phyloP scores from a whole-genome alignment of 331 rosid species.

The Saraca asoca region DNA sequence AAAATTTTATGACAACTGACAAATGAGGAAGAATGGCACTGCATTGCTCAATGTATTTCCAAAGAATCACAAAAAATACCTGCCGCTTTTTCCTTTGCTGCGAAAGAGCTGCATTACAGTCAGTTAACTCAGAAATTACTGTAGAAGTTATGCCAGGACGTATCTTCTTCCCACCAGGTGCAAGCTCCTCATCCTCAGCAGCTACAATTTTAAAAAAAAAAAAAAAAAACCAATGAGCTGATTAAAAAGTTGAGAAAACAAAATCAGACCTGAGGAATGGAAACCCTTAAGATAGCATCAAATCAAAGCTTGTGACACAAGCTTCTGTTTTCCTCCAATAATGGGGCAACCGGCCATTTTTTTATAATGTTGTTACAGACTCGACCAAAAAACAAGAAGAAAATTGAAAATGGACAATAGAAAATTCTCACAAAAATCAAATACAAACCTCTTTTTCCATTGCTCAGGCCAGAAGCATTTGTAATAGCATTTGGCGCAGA shows the following conservation, averaged over 20 bases:
- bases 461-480: conserved; percentile 64
- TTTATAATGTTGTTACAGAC: not conserved
- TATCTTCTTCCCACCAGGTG: conserved; percentile 60
- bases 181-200: conserved; percentile 69
- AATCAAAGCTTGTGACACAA: conserved; percentile 7
- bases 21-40: conserved; percentile 3
- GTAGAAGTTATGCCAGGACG: conserved; percentile 70
- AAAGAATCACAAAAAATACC: conserved; percentile 44
- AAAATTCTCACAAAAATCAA: not conserved
- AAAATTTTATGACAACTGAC: not conserved
- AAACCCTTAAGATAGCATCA: not conserved
- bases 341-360: not conserved
- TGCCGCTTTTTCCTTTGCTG: conserved; percentile 87
- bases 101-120: conserved; percentile 86
- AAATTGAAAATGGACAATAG: not conserved
- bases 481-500: conserved; percentile 47
- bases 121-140: conserved; percentile 74
- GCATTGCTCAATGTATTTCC: not conserved
- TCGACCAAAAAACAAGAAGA: not conserved
- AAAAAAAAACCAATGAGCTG: conserved; percentile 12
- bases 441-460: conserved; percentile 87
- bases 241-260: not conserved
- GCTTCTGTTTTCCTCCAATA: not conserved
- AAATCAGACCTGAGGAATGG: not conserved
- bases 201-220: conserved; percentile 24